Conservation (phyloP, 169 alveolate species). For the Cryptosporidium canis region DNA sequence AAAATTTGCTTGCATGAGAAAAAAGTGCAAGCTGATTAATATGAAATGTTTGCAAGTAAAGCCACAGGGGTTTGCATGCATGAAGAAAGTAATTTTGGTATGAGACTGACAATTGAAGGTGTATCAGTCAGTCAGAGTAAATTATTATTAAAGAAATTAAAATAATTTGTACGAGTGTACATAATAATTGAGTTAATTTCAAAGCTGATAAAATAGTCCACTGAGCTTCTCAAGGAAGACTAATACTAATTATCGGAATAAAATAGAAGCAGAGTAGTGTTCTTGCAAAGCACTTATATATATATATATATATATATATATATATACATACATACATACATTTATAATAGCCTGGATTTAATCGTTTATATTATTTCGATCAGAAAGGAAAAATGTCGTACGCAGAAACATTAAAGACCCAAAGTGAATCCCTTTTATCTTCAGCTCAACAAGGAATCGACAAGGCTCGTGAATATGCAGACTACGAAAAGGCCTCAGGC, state of each 20-base stretch:
- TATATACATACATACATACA: not conserved
- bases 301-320: not conserved
- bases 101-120: not conserved
- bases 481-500: slow-evolving; percentile 68
- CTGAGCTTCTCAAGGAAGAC: slow-evolving; percentile 1
- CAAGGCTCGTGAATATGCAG: slow-evolving; percentile 71
- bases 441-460: slow-evolving; percentile 72
- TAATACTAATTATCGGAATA: not conserved
- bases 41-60: not conserved
- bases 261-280: not conserved
- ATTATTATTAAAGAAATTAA: not conserved
- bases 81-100: not conserved
- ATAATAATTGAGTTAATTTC: slow-evolving; percentile 8
- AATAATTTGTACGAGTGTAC: slow-evolving; percentile 19
- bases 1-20: not conserved
- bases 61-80: not conserved
- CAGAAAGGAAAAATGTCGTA: slow-evolving; percentile 28
- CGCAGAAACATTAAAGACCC: slow-evolving; percentile 67
- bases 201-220: not conserved
- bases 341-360: not conserved
- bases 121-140: not conserved
- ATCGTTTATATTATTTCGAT: not conserved
- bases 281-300: too few relatives aligned
- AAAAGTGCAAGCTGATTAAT: not conserved
- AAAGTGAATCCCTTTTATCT: slow-evolving; percentile 52